Base-by-base conservation (phyloP, 495 filamentous ascomycete species). In the Penicillium salamii region DNA sequence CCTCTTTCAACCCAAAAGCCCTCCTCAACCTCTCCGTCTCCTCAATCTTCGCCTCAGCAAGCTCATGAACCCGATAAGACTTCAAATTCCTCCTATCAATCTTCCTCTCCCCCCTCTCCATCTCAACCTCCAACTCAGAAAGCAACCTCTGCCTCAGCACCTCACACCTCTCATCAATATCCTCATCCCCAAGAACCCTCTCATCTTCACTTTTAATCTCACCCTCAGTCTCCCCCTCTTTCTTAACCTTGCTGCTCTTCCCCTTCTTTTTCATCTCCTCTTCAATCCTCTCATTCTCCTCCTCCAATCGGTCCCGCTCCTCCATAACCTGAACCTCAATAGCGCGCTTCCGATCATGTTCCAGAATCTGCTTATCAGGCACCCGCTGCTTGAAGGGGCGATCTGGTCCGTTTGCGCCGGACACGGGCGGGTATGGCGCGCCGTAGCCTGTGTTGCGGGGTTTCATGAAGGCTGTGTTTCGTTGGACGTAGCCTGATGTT, bases 401-500 rank as follows among this genome's bases (percentile, higher is more conserved):
- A 14, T 57, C 65, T 59, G 86, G 81, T 12, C 37, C 38, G 51
- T 62, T 59, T 5, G 52, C 50, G 9, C 59, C 55, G 9, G 54
- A 54, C 2, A 68, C 42, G 5, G 73, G 67, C n/a, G 78, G 78
- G 60, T 84, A 84, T 0, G 81, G 81, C 6, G 73, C 72, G 15
- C 68, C 69, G 60, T 71, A 71, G 36, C 72, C 72, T 19, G 62
- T 62, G 57, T 75, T 76, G 72, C 91, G 91, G 9, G 87, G 90
- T 55, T 79, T 84, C 44, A 95, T 81, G 73, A 93, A 84, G 7
- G 95, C 92, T 49, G 85, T 79, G 72, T 97, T 99, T 62, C 89
- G 88, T 64, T 97, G 92, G 44, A 99, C 91, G 73, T 97, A 97
- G 63, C 95, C 95, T 3, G 90, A 96, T 51, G 95, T 99, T 47